Evolutionary conservation across 2,329 filamentous ascomycete species (phyloP).

Genomic region (Coniella vitis): DNA sequence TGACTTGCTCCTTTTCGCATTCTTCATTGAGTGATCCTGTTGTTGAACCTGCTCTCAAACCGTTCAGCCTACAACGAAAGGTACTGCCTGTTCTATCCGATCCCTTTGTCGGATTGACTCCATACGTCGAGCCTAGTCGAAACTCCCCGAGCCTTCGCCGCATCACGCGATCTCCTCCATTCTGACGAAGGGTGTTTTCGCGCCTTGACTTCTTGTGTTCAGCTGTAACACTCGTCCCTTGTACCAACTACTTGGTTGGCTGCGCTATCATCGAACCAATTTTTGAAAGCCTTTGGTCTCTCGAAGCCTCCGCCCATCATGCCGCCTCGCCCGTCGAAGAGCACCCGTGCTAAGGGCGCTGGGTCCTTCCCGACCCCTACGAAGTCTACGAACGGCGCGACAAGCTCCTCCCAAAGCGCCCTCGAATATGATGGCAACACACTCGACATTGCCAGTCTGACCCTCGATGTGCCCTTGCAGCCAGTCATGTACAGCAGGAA

Average conservation of each 20-base stretch:
- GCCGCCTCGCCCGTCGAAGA: conserved; percentile 24
- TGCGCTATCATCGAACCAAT: no score
- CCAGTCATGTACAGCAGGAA: conserved; percentile 21
- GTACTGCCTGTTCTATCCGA: background rate
- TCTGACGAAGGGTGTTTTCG: no score
- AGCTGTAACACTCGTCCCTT: background rate
- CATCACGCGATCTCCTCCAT: conserved; percentile 6
- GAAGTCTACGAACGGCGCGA: conserved; percentile 31
- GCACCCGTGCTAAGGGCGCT: conserved; percentile 25
- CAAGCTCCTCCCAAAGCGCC: conserved; percentile 32
- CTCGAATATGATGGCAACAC: conserved; percentile 33
- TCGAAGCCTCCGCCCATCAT: conserved; percentile 8
- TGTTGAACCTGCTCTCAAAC: background rate
- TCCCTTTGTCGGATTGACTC: background rate
- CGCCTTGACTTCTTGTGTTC: background rate
- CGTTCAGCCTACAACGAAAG: background rate
- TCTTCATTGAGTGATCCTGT: background rate
- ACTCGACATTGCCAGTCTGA: conserved; percentile 36
- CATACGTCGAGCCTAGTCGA: background rate
- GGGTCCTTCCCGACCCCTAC: conserved; percentile 27
- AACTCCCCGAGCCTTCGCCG: background rate
- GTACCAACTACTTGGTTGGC: no score
- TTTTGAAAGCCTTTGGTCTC: no score
- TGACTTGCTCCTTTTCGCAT: background rate
- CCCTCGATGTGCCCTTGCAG: conserved; percentile 29